Conservation (phyloP, 2,329 filamentous ascomycete genomes). For the Fusarium pininemorale region DNA sequence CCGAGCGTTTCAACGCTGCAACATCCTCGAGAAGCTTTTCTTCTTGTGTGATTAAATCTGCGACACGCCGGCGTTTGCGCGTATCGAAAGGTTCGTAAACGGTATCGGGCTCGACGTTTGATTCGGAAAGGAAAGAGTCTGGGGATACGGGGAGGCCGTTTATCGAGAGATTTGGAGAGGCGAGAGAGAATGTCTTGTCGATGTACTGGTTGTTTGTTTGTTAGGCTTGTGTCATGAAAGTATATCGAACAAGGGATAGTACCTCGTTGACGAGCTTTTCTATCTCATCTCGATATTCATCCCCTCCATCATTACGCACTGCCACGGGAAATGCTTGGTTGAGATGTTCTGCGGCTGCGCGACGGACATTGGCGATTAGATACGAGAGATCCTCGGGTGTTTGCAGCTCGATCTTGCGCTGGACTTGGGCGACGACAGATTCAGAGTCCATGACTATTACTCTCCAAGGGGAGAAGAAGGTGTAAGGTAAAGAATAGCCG, state of each 20-base stretch:
- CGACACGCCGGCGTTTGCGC: slow-evolving; percentile 66
- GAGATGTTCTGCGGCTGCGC: slow-evolving; percentile 73
- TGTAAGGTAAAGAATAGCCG: background rate
- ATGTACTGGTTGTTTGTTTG: slow-evolving; percentile 57
- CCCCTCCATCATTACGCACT: slow-evolving; percentile 58
- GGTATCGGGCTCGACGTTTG: slow-evolving; percentile 35
- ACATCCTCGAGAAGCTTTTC: slow-evolving; percentile 72
- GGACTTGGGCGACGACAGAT: slow-evolving; percentile 51
- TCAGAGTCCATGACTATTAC: slow-evolving; percentile 47
- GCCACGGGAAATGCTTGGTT: slow-evolving; percentile 74
- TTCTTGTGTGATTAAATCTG: slow-evolving; percentile 68
- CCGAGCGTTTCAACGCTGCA: slow-evolving; percentile 64
- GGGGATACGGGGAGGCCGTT: slow-evolving; percentile 66
- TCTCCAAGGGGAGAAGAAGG: background rate
- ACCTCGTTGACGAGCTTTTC: slow-evolving; percentile 69
- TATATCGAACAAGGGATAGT: background rate
- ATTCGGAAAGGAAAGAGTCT: slow-evolving; percentile 48
- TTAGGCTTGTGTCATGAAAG: background rate
- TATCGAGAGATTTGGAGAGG: slow-evolving; percentile 68
- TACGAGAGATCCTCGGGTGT: slow-evolving; percentile 76
- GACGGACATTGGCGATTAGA: slow-evolving; percentile 74
- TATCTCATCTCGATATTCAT: slow-evolving; percentile 67
- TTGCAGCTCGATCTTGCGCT: slow-evolving; percentile 84
- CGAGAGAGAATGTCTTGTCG: slow-evolving; percentile 65
- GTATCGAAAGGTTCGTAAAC: slow-evolving; percentile 69